Evolutionary conservation across 768 basidiomycete species (phyloP).

Genomic region (Rossbeevera mucosa): DNA sequence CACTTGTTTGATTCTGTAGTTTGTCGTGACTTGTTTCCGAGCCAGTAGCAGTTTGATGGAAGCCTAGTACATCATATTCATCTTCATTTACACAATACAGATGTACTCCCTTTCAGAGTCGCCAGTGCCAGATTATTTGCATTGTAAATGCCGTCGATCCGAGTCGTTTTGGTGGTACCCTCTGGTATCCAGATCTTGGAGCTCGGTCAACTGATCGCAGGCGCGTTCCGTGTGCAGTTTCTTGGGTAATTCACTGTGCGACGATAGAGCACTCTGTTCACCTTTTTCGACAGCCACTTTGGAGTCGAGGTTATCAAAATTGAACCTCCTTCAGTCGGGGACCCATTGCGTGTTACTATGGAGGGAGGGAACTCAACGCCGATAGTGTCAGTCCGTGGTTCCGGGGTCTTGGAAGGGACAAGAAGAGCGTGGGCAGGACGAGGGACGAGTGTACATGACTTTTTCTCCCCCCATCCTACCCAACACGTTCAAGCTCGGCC

Average conservation of each 20-base stretch:
- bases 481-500: neutral
- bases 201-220: slow-evolving; percentile 67
- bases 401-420: slow-evolving; percentile 65
- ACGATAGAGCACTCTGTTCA: neutral
- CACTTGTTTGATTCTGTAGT: too few species aligned
- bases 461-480: neutral
- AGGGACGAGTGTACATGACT: slow-evolving; percentile 47
- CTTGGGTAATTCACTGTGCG: slow-evolving; percentile 46
- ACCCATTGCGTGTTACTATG: slow-evolving; percentile 66
- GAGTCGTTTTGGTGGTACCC: too few species aligned
- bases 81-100: too few species aligned
- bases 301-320: slow-evolving; percentile 73
- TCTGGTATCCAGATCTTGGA: slow-evolving; percentile 63
- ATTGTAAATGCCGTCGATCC: too few species aligned
- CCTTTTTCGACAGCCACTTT: slow-evolving; percentile 46
- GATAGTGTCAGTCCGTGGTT: slow-evolving; percentile 76
- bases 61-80: too few species aligned
- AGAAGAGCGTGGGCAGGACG: slow-evolving; percentile 61
- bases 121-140: too few species aligned
- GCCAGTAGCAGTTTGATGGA: too few species aligned
- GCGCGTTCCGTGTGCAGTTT: slow-evolving; percentile 68
- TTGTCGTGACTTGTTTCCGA: too few species aligned
- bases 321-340: slow-evolving; percentile 58
- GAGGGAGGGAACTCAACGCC: slow-evolving; percentile 65
- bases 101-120: too few species aligned